Evolutionary conservation across 2,329 filamentous ascomycete species (phyloP), one percentile per base, ranked within the genome.

Genomic region (Colletotrichum tanaceti): DNA sequence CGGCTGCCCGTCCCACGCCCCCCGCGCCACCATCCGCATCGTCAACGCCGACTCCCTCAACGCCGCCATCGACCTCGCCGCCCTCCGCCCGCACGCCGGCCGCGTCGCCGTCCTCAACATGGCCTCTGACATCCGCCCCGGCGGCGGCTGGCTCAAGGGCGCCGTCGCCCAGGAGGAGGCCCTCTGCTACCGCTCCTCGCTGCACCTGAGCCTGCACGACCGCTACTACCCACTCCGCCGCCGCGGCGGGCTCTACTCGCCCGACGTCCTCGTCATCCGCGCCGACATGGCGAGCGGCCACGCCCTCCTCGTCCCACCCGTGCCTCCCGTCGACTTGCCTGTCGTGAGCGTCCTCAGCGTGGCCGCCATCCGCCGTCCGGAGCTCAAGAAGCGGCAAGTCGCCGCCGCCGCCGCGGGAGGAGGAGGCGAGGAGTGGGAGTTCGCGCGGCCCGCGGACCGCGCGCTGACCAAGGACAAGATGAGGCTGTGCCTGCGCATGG

Each of bases 131-230:
- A 72, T 76, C 4, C 76, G 74, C 16, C 83, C 87, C 0, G 90
- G 90, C n/a, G 90, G 90, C 22, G 89, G 89, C 20, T 92, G 89
- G 84, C 75, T 84, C 5, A 83, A 82, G 44, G 90, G 90, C 43
- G 82, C 88, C 63, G 77, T 86, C 38, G 90, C 90, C 0, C 90
- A 93, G 76, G 90, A 93, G 78, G 90, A 93, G 79, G 85, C 86
- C 3, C 82, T 93, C 7, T 92, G 89, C 78, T 90, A 89, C 74
- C 86, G 90, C 50, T 87, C 84, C 53, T 85, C 86, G 0, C 82
- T 89, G 9, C 83, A 77, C 35, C 73, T 82, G 38, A 84, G 84
- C 22, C 78, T 89, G 0, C 78, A 82, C 65, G 71, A 74, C 24
- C 71, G 74, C 18, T 85, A 84, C 73, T 91, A 91, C 74, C 88